Evolutionary conservation across 139 green algal genomes (phyloP), one percentile per base, ranked within the genome.

Genomic region (Tetradesmus lagerheimii): DNA sequence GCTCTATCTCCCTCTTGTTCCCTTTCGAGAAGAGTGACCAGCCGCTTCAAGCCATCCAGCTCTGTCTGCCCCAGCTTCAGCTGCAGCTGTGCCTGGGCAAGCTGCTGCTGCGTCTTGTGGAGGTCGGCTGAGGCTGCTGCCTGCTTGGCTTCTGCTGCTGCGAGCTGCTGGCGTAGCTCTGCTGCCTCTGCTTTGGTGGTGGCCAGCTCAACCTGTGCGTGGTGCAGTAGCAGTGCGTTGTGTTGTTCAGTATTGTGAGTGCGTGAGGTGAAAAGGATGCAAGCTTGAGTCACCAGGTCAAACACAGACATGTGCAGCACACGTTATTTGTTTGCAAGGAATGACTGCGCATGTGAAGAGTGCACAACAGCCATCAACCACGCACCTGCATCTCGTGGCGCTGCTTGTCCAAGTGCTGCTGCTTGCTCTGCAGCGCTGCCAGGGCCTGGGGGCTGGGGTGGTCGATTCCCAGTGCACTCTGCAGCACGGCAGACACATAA

Each of bases 11-110:
- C 50, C 53, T 85, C 75, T 35, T 45, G 47, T 57, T 91, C 80
- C 38, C 20, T 11, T 11, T 82, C 71, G 5, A 88, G n/a, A 25
- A 89, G 79, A 6, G 37, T 12, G 2, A 89, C 66, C 20, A 91
- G 47, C 31, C 38, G 45, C 39, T 47, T 66, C 79, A 95, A 87
- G 16, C 66, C 39, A 43, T 94, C 89, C 23, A 83, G 76, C 67
- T 94, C 92, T 43, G 47, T 85, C 71, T 92, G 78, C 80, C 92
- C 75, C 57, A 87, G 38, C n/a, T 50, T 74, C 20, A 90, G 15
- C 14, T 82, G 84, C 45, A 43, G 31, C 75, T 94, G 62, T 0
- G 90, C 90, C 64, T 80, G 64, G 31, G 25, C 27, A 16, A 83
- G 50, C 23, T 82, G 39, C 80, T 53, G 79, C 62, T 77, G 88